Percentiles rank a stretch among this genome's conserved stretches.
Evolutionary conservation across 2,329 filamentous ascomycete genomes (phyloP).

Genomic region (Beauveria pseudobassiana): DNA sequence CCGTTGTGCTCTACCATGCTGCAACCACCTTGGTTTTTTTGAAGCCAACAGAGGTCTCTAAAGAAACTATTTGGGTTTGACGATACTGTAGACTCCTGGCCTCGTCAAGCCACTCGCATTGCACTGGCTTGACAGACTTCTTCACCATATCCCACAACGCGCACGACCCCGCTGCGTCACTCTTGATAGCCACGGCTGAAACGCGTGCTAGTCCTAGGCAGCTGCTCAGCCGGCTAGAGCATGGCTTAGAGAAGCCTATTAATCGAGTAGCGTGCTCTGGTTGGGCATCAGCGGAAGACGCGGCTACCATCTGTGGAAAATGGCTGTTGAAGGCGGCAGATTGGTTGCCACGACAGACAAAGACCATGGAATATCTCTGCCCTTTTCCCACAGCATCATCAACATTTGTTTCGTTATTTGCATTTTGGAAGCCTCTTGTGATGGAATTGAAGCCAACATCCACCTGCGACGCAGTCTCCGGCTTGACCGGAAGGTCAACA

Average conservation of each 20-base stretch:
- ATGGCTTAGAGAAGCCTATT: slow-evolving; percentile 54
- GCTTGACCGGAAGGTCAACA: slow-evolving; percentile 25
- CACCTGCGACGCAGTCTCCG: slow-evolving; percentile 48
- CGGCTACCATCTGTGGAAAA: slow-evolving; percentile 47
- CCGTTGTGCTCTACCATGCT: neutral
- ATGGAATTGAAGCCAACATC: slow-evolving; percentile 60
- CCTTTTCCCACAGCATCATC: neutral
- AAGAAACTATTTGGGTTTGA: slow-evolving; percentile 26
- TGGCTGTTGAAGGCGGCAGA: slow-evolving; percentile 52
- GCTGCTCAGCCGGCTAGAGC: slow-evolving; percentile 48
- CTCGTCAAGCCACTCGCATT: slow-evolving; percentile 44
- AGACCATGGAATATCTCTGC: slow-evolving; percentile 42
- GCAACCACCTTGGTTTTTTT: slow-evolving; percentile 19
- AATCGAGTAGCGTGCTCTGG: slow-evolving; percentile 41
- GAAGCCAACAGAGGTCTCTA: slow-evolving; percentile 28
- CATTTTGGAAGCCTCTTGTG: slow-evolving; percentile 46
- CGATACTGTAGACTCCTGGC: slow-evolving; percentile 20
- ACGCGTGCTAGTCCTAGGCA: slow-evolving; percentile 55
- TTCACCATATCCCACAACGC: slow-evolving; percentile 50
- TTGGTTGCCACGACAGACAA: slow-evolving; percentile 51
- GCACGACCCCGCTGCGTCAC: slow-evolving; percentile 48
- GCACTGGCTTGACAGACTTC: slow-evolving; percentile 42
- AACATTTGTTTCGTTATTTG: neutral
- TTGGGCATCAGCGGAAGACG: slow-evolving; percentile 37
- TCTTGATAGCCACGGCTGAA: slow-evolving; percentile 54